A percentile compares a stretch with the other conserved stretches of the same genome.
These are phyloP conservation scores for Phytophthora tentaculata DNA, from an alignment of 352 stramenopile genomes.

Conservation along the genomic window DNA sequence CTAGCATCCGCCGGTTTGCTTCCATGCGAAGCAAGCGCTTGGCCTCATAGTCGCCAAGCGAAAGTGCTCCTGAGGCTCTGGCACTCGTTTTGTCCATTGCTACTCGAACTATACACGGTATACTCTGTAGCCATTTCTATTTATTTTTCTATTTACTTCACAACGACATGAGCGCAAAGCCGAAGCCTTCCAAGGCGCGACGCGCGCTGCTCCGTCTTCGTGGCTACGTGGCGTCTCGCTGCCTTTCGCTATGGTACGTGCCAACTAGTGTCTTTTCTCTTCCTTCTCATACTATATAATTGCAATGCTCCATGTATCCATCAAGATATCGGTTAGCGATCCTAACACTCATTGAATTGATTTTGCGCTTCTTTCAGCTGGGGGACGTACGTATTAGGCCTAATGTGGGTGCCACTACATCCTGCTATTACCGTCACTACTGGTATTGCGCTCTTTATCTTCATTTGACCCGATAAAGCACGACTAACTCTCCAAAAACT, in stretches of 20 bases:
- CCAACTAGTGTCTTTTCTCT: background rate
- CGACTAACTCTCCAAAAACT: background rate
- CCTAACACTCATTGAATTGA: background rate
- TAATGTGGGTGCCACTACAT: slow-evolving; percentile 85
- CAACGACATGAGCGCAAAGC: slow-evolving; percentile 16
- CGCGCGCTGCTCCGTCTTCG: slow-evolving; percentile 37
- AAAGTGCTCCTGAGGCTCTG: too few relatives aligned
- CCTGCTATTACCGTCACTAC: slow-evolving; percentile 81
- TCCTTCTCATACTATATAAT: background rate
- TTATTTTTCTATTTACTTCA: slow-evolving; percentile 2
- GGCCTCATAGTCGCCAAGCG: too few relatives aligned
- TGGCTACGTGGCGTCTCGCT: slow-evolving; percentile 31
- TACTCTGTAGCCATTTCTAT: slow-evolving; percentile 7
- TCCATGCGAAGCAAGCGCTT: too few relatives aligned
- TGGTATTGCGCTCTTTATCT: slow-evolving; percentile 29
- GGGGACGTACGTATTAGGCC: slow-evolving; percentile 65
- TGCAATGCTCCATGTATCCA: background rate
- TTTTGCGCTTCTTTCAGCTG: slow-evolving; percentile 46
- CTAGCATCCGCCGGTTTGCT: too few relatives aligned
- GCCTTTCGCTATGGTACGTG: slow-evolving; percentile 51
- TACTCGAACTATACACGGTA: background rate
- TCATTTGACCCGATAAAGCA: background rate
- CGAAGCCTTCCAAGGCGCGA: slow-evolving; percentile 38
- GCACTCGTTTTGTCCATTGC: too few relatives aligned
- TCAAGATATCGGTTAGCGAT: background rate